Percentiles rank a stretch among this genome's conserved stretches.
These are phyloP conservation scores for Clohesyomyces aquaticus DNA, from an alignment of 495 filamentous ascomycete species.

Conservation along the genomic window DNA sequence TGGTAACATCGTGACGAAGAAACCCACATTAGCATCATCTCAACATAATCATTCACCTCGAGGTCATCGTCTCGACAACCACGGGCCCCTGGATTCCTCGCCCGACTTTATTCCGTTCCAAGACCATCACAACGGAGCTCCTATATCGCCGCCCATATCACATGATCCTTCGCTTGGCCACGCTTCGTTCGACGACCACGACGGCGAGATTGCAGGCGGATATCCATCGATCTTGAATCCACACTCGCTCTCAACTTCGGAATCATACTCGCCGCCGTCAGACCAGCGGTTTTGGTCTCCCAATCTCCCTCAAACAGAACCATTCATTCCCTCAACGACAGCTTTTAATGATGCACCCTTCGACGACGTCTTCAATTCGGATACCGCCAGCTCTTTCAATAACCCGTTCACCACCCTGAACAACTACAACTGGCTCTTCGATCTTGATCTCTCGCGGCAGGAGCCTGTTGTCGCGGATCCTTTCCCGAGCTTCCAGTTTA, in stretches of 20 bases:
- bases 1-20: constrained; percentile 57
- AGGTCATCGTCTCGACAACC: no score
- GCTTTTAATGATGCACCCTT: constrained; percentile 46
- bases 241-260: constrained; percentile 13
- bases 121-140: constrained; percentile 14
- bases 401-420: constrained; percentile 60
- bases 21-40: constrained; percentile 14
- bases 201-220: constrained; percentile 15
- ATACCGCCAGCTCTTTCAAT: constrained; percentile 59
- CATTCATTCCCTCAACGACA: constrained; percentile 5
- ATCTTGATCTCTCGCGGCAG: constrained; percentile 39
- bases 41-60: neutral
- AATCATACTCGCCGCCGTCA: constrained; percentile 1
- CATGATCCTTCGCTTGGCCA: constrained; percentile 29
- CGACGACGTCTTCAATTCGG: constrained; percentile 50
- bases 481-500: constrained; percentile 24
- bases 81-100: neutral
- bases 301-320: constrained; percentile 15
- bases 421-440: constrained; percentile 64
- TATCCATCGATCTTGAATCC: constrained; percentile 23
- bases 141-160: constrained; percentile 40
- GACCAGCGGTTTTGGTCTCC: constrained; percentile 34
- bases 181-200: constrained; percentile 24
- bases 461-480: constrained; percentile 12
- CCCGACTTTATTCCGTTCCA: constrained; percentile 20